Base-by-base conservation (phyloP, 2,329 filamentous ascomycete genomes). In the Fusarium siculi region DNA sequence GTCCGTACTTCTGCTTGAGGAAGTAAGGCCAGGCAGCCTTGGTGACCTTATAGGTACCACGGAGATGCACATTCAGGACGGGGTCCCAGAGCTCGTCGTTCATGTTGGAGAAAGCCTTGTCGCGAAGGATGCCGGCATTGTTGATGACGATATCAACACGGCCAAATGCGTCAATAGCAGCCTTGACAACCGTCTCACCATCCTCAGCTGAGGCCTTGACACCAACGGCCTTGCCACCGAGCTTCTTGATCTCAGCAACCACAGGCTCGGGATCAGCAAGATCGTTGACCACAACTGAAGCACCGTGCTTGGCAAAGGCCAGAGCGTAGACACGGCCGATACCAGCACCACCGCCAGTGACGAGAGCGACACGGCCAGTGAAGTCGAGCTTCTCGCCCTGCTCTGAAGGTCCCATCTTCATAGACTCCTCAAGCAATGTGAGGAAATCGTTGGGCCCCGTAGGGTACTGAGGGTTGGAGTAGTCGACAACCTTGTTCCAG, bases 61-160 rank as follows among this genome's bases (percentile, higher is more conserved):
- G 90, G 50, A 97, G 89, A 83, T 99, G 96, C 63, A 98, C 95
- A 78, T 95, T 93, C 85, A 98, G 84, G 78, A 99, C 95, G 63
- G 93, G 90, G 79, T 98, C 91, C 95, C 96, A 99, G 79, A 95
- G 89, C 80, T 90, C 92, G 81, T 99, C 96, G 68, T 95, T 93
- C 96, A 99, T 98, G 87, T 98, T 98, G 83, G 88, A 89, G 83
- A 99, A 99, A 44, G 96, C 95, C 90, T 98, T 98, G 87, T 99
- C 96, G 54, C 96, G 92, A 60, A 99, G 91, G 77, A 99, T 99
- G 80, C 96, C 96, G 59, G 96, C 96, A 80, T 99, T 99, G 91
- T 99, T 99, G 87, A 99, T 89, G 73, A 99, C 84, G 72, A 99
- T 95, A 81, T 99, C 96, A 78, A 99, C 89, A 78, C 96, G 93